Conservation (phyloP, 1,284 basidiomycete genomes). For the Austroboletus niveus region DNA sequence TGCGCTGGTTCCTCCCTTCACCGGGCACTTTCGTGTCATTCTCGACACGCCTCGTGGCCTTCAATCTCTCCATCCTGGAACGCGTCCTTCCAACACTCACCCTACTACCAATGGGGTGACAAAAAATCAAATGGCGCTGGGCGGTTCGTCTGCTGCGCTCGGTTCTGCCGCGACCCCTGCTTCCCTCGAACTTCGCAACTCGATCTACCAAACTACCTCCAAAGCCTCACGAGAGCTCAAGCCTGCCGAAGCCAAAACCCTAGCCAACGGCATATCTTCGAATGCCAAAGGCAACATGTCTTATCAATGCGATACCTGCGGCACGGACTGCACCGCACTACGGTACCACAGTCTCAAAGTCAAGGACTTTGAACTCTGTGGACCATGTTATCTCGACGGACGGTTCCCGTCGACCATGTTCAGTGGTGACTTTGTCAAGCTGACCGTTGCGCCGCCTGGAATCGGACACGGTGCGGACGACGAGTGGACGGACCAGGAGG, state of each 20-base stretch:
- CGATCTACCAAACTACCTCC: slow-evolving; percentile 85
- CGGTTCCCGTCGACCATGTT: slow-evolving; percentile 97
- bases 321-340: slow-evolving; percentile 71
- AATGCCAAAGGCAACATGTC: slow-evolving; percentile 45
- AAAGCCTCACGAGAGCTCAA: slow-evolving; percentile 38
- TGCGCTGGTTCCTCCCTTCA: slow-evolving; percentile 94
- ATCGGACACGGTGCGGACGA: slow-evolving; percentile 44
- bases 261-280: slow-evolving; percentile 57
- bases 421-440: slow-evolving; percentile 95
- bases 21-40: slow-evolving; percentile 96
- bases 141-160: slow-evolving; percentile 40
- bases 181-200: slow-evolving; percentile 80
- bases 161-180: slow-evolving; percentile 39
- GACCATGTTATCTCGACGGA: slow-evolving; percentile 92
- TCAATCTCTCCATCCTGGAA: slow-evolving; percentile 93
- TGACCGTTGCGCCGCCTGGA: slow-evolving; percentile 53
- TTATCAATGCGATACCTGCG: slow-evolving; percentile 72
- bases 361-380: slow-evolving; percentile 88
- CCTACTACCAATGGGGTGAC: slow-evolving; percentile 50
- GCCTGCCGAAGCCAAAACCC: slow-evolving; percentile 60
- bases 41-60: slow-evolving; percentile 96
- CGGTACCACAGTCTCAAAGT: slow-evolving; percentile 94
- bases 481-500: slow-evolving; percentile 89
- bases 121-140: slow-evolving; percentile 35
- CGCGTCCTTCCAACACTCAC: slow-evolving; percentile 51